These are phyloP conservation scores for Chalciporus pseudorubinellus DNA, from an alignment of 768 basidiomycete genomes.

Conservation along the genomic window DNA sequence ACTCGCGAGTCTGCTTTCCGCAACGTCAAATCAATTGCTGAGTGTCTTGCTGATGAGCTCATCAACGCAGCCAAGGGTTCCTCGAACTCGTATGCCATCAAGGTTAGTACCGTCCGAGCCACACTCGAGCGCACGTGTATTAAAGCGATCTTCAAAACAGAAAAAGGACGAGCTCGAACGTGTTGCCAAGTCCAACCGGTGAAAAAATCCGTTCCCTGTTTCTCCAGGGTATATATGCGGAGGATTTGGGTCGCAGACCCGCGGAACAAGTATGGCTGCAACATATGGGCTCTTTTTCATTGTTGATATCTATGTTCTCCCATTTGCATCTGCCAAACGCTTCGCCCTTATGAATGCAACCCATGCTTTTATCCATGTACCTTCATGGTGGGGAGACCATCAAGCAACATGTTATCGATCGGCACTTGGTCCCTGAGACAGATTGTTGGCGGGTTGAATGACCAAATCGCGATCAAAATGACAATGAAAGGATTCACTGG, in stretches of 20 bases:
- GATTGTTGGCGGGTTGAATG: not conserved
- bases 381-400: not conserved
- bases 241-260: conserved; percentile 7
- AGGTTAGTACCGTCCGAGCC: conserved; percentile 48
- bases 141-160: conserved; percentile 36
- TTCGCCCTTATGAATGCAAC: conserved; percentile 25
- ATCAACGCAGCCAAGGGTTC: conserved; percentile 99
- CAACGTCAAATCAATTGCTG: conserved; percentile 98
- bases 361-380: conserved; percentile 25
- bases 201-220: conserved; percentile 39
- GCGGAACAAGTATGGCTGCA: conserved; percentile 24
- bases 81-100: conserved; percentile 99
- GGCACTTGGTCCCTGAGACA: no score
- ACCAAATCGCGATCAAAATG: not conserved
- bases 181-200: conserved; percentile 99
- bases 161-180: conserved; percentile 99
- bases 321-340: conserved; percentile 11
- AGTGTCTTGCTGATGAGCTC: conserved; percentile 98
- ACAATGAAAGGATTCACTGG: no score
- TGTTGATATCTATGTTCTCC: conserved; percentile 2
- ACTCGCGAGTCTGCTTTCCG: conserved; percentile 99
- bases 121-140: not conserved
- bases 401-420: not conserved
- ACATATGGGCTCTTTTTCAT: conserved; percentile 18
- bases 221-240: not conserved